These are phyloP conservation scores for Sinapis alba DNA, from an alignment of 441 rosid species.

Conservation along the genomic window DNA sequence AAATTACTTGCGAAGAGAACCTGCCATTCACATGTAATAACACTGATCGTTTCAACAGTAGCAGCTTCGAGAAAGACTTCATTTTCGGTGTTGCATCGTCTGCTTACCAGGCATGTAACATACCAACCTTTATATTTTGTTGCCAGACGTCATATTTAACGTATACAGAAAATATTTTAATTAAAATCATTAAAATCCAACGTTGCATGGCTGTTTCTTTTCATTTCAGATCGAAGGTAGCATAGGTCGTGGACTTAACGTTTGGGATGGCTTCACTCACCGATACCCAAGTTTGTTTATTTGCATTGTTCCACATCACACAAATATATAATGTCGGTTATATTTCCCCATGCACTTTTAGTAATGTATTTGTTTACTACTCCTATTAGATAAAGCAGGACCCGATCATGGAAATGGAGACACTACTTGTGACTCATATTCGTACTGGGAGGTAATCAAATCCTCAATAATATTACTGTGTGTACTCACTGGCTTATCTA, in stretches of 20 bases:
- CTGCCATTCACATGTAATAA: slow-evolving; percentile 13
- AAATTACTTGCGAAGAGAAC: not conserved
- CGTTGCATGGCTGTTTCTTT: slow-evolving; percentile 5
- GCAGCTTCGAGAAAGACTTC: slow-evolving; percentile 7
- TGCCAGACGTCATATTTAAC: not conserved
- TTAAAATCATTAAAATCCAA: not conserved
- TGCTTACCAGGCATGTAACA: slow-evolving; percentile 36
- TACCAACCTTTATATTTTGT: not conserved
- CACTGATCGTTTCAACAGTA: slow-evolving; percentile 6
- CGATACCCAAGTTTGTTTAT: slow-evolving; percentile 21
- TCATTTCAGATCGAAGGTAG: slow-evolving; percentile 34
- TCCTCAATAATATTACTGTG: not conserved
- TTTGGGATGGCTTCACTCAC: slow-evolving; percentile 40
- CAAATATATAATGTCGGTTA: not conserved
- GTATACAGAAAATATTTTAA: not conserved
- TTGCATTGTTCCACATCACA: not conserved
- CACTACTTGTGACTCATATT: slow-evolving; percentile 21
- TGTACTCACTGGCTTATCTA: not conserved
- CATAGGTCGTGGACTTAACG: slow-evolving; percentile 25
- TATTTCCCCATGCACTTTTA: not conserved
- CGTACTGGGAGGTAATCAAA: not conserved
- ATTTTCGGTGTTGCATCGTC: slow-evolving; percentile 34
- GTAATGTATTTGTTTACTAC: not conserved
- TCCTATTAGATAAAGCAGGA: slow-evolving; percentile 30
- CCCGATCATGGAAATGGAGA: slow-evolving; percentile 28